Evolutionary conservation across 2,329 filamentous ascomycete genomes (phyloP).

Genomic region (Penicillium verrucosum): DNA sequence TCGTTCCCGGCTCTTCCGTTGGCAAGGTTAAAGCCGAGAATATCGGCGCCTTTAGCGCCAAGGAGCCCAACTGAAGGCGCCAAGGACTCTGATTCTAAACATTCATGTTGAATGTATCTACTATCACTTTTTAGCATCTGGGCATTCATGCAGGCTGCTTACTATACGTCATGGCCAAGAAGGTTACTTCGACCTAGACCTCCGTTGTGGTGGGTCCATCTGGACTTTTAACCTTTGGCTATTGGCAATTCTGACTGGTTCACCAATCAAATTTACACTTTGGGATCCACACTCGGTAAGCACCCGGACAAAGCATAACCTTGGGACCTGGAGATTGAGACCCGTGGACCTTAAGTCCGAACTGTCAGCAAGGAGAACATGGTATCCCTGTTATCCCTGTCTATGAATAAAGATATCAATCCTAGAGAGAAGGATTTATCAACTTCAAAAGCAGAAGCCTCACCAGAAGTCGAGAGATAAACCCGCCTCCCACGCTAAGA

Average conservation of each 20-base stretch:
- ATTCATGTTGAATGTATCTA: neutral
- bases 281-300: neutral
- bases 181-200: neutral
- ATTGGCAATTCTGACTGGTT: neutral
- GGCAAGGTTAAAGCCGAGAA: neutral
- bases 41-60: neutral
- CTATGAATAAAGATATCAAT: neutral
- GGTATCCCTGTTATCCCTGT: too few relatives aligned
- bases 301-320: neutral
- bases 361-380: neutral
- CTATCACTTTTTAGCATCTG: neutral
- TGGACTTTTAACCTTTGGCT: neutral
- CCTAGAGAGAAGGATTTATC: neutral
- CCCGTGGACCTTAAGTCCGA: neutral
- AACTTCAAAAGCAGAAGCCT: neutral
- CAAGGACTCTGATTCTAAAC: neutral
- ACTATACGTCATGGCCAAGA: conserved; percentile 3
- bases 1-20: neutral
- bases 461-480: neutral
- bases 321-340: neutral
- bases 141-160: neutral
- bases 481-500: neutral
- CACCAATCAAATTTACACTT: neutral
- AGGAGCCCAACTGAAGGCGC: neutral
- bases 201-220: neutral